Evolutionary conservation across 768 basidiomycete genomes (phyloP).

Genomic region (Saitozyma sp.): DNA sequence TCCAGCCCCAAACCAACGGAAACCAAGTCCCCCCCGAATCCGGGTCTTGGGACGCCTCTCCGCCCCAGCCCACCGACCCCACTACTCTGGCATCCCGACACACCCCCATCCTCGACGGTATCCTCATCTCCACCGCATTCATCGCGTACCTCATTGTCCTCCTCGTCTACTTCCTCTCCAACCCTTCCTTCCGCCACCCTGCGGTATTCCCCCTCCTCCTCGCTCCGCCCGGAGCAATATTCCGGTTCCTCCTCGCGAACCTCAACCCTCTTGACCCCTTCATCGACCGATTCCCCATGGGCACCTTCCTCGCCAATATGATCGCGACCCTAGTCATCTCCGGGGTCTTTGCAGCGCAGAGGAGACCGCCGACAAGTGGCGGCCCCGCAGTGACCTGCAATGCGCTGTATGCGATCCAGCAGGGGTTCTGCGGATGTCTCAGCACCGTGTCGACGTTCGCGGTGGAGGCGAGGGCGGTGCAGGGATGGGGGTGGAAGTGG

Average conservation of each 20-base stretch:
- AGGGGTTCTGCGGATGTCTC: slow-evolving; percentile 94
- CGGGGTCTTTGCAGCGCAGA: slow-evolving; percentile 70
- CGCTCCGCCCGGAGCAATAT: slow-evolving; percentile 81
- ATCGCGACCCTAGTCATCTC: slow-evolving; percentile 82
- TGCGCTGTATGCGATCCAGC: slow-evolving; percentile 74
- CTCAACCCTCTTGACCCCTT: slow-evolving; percentile 62
- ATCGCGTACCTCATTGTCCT: slow-evolving; percentile 73
- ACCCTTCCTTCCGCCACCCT: slow-evolving; percentile 67
- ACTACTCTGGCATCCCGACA: too few relatives aligned
- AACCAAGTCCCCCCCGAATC: too few relatives aligned
- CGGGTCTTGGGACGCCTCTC: too few relatives aligned
- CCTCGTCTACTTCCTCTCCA: slow-evolving; percentile 74
- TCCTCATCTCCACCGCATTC: slow-evolving; percentile 61
- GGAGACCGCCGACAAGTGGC: slow-evolving; percentile 21
- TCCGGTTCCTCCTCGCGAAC: slow-evolving; percentile 74
- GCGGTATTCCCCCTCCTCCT: slow-evolving; percentile 86
- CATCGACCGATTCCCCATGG: slow-evolving; percentile 50
- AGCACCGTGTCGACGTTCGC: slow-evolving; percentile 93
- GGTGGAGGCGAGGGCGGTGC: slow-evolving; percentile 68
- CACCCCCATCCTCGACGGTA: slow-evolving; percentile 55
- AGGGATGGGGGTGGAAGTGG: slow-evolving; percentile 60
- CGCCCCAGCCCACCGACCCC: too few relatives aligned
- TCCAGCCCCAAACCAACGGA: too few relatives aligned
- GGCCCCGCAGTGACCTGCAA: slow-evolving; percentile 5
- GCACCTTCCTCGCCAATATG: slow-evolving; percentile 53